Conservation (phyloP, 2,329 filamentous ascomycete genomes). For the Cladobotryum protrusum region DNA sequence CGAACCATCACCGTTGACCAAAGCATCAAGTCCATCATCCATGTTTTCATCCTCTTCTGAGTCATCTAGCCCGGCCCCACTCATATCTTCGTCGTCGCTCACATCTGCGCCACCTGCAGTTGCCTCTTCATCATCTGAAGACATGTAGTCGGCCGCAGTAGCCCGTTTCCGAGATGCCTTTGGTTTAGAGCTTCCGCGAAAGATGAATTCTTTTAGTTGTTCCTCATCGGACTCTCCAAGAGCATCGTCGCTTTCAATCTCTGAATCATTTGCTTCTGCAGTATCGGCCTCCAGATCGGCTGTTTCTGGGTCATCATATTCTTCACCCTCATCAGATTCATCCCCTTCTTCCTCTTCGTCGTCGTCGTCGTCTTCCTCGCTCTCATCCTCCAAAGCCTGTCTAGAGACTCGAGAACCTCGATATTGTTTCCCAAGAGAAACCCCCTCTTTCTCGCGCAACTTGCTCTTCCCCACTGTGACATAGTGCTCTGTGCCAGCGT, state of each 20-base stretch:
- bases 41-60: constrained; percentile 33
- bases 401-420: constrained; percentile 70
- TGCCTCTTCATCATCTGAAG: constrained; percentile 36
- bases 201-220: constrained; percentile 66
- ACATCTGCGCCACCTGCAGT: constrained; percentile 26
- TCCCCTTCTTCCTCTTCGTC: constrained; percentile 43
- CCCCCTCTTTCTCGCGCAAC: constrained; percentile 64
- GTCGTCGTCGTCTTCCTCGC: constrained; percentile 45
- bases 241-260: constrained; percentile 61
- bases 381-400: constrained; percentile 54
- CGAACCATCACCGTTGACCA: constrained; percentile 25
- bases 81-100: constrained; percentile 28
- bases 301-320: constrained; percentile 52
- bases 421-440: constrained; percentile 72
- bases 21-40: constrained; percentile 31
- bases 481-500: constrained; percentile 80
- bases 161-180: constrained; percentile 35
- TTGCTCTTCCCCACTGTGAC: constrained; percentile 77
- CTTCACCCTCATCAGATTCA: constrained; percentile 40
- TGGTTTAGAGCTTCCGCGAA: constrained; percentile 52
- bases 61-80: constrained; percentile 32
- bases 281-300: constrained; percentile 49
- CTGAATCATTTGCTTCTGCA: constrained; percentile 46
- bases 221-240: constrained; percentile 83
- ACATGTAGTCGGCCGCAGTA: constrained; percentile 54